Evolutionary conservation across 768 basidiomycete species (phyloP), one percentile per base, ranked within the genome.

Genomic region (Tulasnella sp.): DNA sequence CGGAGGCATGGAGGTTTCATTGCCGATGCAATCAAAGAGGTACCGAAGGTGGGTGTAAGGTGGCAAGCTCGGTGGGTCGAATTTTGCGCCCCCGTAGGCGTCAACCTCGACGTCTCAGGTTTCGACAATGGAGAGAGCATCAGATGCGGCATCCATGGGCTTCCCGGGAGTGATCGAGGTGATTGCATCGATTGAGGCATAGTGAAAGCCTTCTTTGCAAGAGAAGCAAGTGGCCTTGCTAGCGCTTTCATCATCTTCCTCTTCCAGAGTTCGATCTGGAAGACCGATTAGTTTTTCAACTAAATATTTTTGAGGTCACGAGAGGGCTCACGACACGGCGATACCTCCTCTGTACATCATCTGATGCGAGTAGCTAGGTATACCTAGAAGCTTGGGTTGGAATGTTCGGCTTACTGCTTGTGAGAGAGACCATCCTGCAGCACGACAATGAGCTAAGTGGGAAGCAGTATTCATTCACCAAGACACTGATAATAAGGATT

Each of bases 1-100:
- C 5, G 42, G n/a, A 38, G 73, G 73, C 10, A 74, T 14, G 10
- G 38, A n/a, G 14, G 73, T 46, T 5, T 27, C 73, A 34, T 46
- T n/a, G 8, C 73, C 73, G n/a, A 74, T 74, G 38, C n/a, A 46
- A 14, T 74, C 39, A 74, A 74, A 74, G 12, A 74, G 24, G n/a
- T 46, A 74, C 14, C 73, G 73, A 2, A 74, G 73, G 31, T 39
- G n/a, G 39, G 6, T 16, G 16, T 74, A 74, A 9, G 42, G 73
- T 5, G 73, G 73, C 3, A 74, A 24, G 14, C 42, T 46, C 3
- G 73, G n/a, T 3, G 42, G 38, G 34, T 74, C 12, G 34, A 74
- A 40, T 31, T 7, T 46, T n/a, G 73, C 38, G 4, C 73, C 73
- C 0, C 73, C 73, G 38, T 74, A 21, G 0, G 31, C 5, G 31